These are phyloP conservation scores for Thermochaetoides thermophila DNA, from an alignment of 495 filamentous ascomycete species.

Conservation along the genomic window DNA sequence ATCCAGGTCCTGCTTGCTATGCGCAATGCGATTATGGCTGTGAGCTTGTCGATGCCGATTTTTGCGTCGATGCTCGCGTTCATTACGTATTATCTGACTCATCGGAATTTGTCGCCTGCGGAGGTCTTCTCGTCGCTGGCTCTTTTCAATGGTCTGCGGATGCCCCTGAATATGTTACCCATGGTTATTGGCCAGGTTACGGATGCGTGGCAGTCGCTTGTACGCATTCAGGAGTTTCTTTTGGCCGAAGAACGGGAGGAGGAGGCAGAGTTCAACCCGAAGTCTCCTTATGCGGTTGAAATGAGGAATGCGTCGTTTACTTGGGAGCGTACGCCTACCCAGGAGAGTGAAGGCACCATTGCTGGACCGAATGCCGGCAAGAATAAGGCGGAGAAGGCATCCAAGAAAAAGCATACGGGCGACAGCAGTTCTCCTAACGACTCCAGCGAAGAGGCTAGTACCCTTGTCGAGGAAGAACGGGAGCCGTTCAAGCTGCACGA, in stretches of 20 bases:
- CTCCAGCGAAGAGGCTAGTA: slow-evolving; percentile 36
- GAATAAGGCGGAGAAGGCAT: slow-evolving; percentile 15
- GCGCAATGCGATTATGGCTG: slow-evolving; percentile 69
- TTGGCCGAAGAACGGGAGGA: slow-evolving; percentile 74
- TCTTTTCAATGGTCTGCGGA: slow-evolving; percentile 77
- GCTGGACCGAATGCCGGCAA: slow-evolving; percentile 20
- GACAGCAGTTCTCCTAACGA: slow-evolving; percentile 14
- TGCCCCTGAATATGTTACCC: slow-evolving; percentile 79
- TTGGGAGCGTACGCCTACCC: slow-evolving; percentile 68
- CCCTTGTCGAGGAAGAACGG: slow-evolving; percentile 36
- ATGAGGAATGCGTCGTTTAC: slow-evolving; percentile 70
- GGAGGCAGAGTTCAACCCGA: slow-evolving; percentile 46
- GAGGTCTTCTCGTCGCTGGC: slow-evolving; percentile 84
- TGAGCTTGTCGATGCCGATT: slow-evolving; percentile 60
- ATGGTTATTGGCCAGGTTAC: slow-evolving; percentile 77
- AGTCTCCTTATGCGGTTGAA: slow-evolving; percentile 53
- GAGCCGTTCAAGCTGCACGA: slow-evolving; percentile 69
- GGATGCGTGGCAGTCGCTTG: slow-evolving; percentile 74
- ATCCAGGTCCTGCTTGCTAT: slow-evolving; percentile 71
- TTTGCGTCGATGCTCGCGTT: slow-evolving; percentile 93
- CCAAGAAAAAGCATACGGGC: slow-evolving; percentile 25
- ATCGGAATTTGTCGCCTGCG: slow-evolving; percentile 55
- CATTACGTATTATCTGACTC: slow-evolving; percentile 74
- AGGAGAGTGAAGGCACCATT: slow-evolving; percentile 34
- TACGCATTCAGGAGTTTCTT: slow-evolving; percentile 76